Evolutionary conservation across 192 early-diverging fungal genomes (phyloP).

Genomic region (Coemansia sp.): DNA sequence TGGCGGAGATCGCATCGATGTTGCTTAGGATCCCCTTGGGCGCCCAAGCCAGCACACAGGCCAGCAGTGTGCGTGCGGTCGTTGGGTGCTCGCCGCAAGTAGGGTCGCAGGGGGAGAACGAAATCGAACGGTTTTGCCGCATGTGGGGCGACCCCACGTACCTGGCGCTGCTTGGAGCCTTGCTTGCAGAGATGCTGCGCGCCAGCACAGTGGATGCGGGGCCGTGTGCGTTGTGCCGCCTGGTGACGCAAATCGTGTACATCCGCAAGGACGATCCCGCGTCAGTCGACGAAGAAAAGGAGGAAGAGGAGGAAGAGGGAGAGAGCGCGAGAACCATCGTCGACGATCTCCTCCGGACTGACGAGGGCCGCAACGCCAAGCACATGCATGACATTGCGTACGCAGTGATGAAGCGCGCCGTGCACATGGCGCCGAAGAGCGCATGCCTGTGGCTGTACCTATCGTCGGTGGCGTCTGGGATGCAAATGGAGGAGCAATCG

Average conservation of each 20-base stretch:
- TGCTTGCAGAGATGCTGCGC: slow-evolving; percentile 23
- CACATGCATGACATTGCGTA: slow-evolving; percentile 24
- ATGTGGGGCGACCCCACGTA: slow-evolving; percentile 39
- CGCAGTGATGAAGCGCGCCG: slow-evolving; percentile 9
- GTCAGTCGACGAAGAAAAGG: too few relatives aligned
- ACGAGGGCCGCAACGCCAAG: slow-evolving; percentile 18
- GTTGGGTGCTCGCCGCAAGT: slow-evolving; percentile 14
- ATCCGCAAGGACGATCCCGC: background rate
- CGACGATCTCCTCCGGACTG: slow-evolving; percentile 6
- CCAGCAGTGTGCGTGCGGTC: slow-evolving; percentile 5
- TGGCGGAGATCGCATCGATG: slow-evolving; percentile 25
- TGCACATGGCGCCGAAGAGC: slow-evolving; percentile 9
- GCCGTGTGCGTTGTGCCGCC: slow-evolving; percentile 11
- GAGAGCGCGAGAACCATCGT: background rate
- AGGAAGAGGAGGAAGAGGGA: too few relatives aligned
- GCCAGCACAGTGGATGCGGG: background rate
- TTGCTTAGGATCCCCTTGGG: slow-evolving; percentile 28
- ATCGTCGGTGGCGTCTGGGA: slow-evolving; percentile 17
- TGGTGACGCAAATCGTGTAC: slow-evolving; percentile 16
- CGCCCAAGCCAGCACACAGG: background rate
- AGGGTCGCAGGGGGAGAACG: slow-evolving; percentile 19
- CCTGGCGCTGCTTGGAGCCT: slow-evolving; percentile 21
- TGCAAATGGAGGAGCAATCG: slow-evolving; percentile 5
- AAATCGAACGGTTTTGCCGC: slow-evolving; percentile 38
- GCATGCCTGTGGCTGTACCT: slow-evolving; percentile 25